Conservation (phyloP, 2,329 filamentous ascomycete species). For the Verticillium nubilum region DNA sequence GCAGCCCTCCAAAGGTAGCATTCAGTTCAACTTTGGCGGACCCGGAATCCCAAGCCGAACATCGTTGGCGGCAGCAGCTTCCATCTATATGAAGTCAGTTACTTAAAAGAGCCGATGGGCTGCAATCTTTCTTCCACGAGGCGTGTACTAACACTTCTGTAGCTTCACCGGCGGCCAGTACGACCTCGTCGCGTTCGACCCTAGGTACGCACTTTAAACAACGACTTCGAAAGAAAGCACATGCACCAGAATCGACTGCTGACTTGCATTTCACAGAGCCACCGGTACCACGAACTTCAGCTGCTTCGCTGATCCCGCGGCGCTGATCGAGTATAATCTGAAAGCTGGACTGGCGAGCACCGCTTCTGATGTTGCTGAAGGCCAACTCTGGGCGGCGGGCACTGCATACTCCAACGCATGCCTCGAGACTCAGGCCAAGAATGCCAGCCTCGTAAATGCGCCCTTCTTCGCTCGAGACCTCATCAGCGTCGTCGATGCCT, state of each 20-base stretch:
- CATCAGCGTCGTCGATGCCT: constrained; percentile 30
- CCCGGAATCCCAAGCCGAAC: constrained; percentile 12
- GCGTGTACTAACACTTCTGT: neutral
- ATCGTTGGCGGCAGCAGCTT: neutral
- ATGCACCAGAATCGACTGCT: neutral
- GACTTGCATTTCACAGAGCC: constrained; percentile 12
- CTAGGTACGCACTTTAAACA: constrained; percentile 14
- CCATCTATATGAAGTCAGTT: neutral
- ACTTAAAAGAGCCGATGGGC: neutral
- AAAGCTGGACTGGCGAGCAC: neutral
- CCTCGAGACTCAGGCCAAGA: constrained; percentile 4
- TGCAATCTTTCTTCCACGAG: no score
- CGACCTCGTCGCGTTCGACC: constrained; percentile 19
- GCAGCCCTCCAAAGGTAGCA: constrained; percentile 19
- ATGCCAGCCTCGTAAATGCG: constrained; percentile 32
- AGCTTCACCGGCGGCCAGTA: constrained; percentile 18
- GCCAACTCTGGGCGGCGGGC: constrained; percentile 18
- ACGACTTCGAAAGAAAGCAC: neutral
- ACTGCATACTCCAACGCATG: constrained; percentile 16
- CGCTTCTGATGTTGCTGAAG: neutral
- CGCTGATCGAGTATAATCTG: neutral
- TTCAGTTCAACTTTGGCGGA: constrained; percentile 23
- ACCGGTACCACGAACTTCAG: constrained; percentile 19
- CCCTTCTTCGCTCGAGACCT: constrained; percentile 38
- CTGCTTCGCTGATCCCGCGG: constrained; percentile 9